Conservation (phyloP, 805 yeast species). For the Kluyveromyces dobzhanskii region DNA sequence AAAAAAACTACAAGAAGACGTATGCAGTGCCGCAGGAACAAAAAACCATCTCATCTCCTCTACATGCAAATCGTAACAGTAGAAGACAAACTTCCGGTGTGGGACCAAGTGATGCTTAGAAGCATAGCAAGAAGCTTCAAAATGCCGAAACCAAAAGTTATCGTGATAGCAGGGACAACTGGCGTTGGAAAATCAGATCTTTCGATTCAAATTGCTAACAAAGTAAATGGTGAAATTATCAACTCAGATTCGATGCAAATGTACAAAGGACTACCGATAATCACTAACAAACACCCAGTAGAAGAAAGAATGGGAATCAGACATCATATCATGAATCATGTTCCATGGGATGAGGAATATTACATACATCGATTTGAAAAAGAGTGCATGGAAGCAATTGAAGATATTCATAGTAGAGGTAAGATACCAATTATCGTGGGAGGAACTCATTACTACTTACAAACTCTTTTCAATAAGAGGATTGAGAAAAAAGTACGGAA, state of each 20-base stretch:
- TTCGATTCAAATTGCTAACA: conserved; percentile 57
- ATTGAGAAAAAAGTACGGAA: conserved; percentile 7
- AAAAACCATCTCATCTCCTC: too few species aligned
- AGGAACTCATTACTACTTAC: conserved; percentile 92
- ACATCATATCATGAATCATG: conserved; percentile 85
- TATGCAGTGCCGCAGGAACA: too few species aligned
- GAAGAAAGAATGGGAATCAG: conserved; percentile 63
- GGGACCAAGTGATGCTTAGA: conserved; percentile 4
- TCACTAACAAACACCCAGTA: conserved; percentile 89
- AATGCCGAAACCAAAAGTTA: conserved; percentile 29
- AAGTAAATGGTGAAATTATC: conserved; percentile 77
- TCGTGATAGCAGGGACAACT: conserved; percentile 83
- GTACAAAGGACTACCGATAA: conserved; percentile 60
- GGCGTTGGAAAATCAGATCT: conserved; percentile 93
- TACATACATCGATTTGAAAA: conserved; percentile 66
- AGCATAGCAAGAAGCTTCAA: not conserved
- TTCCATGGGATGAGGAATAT: conserved; percentile 73
- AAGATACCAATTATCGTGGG: conserved; percentile 87
- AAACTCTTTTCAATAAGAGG: conserved; percentile 64
- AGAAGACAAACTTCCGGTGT: too few species aligned
- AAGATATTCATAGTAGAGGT: conserved; percentile 54
- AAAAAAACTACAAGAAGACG: too few species aligned
- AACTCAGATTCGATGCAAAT: conserved; percentile 98
- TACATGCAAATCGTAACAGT: too few species aligned
- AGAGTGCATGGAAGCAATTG: conserved; percentile 58